These are phyloP conservation scores for Clavispora asparagi DNA, from an alignment of 805 yeast species.

Conservation along the genomic window DNA sequence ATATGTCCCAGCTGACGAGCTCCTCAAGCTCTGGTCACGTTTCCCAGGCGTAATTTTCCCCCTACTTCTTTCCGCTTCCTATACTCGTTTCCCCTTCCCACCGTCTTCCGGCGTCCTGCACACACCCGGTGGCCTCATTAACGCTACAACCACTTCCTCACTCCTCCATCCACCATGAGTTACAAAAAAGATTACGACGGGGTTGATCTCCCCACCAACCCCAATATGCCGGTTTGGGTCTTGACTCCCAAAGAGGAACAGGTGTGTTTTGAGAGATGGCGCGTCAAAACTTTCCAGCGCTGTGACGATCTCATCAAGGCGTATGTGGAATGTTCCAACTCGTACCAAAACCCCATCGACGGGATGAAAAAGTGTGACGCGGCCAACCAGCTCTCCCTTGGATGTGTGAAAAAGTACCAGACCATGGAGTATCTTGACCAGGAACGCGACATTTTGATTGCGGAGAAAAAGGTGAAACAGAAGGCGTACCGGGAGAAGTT, in stretches of 20 bases:
- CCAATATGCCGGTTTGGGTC: slow-evolving; percentile 66
- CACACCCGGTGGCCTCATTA: too few species aligned
- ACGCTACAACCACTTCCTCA: too few species aligned
- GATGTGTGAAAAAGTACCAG: slow-evolving; percentile 60
- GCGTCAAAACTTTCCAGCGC: slow-evolving; percentile 54
- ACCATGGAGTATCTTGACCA: slow-evolving; percentile 59
- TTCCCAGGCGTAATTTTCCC: too few species aligned
- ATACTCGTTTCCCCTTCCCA: too few species aligned
- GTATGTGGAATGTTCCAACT: slow-evolving; percentile 62
- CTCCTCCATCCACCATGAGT: slow-evolving; percentile 20
- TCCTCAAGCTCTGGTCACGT: too few species aligned
- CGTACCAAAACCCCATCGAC: slow-evolving; percentile 50
- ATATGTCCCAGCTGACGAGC: too few species aligned
- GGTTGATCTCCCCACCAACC: slow-evolving; percentile 36
- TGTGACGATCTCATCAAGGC: slow-evolving; percentile 64
- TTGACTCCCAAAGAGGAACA: slow-evolving; percentile 73
- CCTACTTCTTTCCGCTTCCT: too few species aligned
- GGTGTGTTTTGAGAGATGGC: slow-evolving; percentile 66
- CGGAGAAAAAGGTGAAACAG: slow-evolving; percentile 46
- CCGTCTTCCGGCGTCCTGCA: too few species aligned
- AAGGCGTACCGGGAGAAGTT: slow-evolving; percentile 12
- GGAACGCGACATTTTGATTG: slow-evolving; percentile 61
- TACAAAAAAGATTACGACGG: slow-evolving; percentile 33
- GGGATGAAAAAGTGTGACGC: slow-evolving; percentile 62
- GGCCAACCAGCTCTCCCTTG: slow-evolving; percentile 53